Base-by-base conservation (phyloP, 768 basidiomycete genomes). In the Phylloporus arenicola region DNA sequence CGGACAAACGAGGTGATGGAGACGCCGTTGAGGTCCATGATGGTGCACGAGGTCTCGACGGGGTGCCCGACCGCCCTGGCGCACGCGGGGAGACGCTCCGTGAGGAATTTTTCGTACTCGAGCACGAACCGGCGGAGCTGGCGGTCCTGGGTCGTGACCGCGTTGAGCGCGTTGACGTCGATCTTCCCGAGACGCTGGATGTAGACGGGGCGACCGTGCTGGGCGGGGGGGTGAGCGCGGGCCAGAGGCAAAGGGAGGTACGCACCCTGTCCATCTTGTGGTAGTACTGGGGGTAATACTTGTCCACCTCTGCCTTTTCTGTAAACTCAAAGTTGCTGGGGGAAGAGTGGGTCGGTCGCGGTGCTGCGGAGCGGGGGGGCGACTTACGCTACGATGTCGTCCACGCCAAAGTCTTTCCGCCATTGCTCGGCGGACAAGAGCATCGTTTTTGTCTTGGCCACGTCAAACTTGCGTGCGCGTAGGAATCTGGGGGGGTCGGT, bases 181-280 rank as follows among this genome's bases (percentile, higher is more conserved):
- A 98, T 81, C 59, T 84, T 82, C 56, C 93, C 93, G 37, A 98
- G 83, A 25, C 83, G 84, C 69, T 99, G 92, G 63, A 99, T 82
- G 78, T 97, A 99, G 60, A 99, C 70, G 9, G 96, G 96, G 51
- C 94, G 84, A 17, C 95, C 95, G 58, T 96, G 93, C 90, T 93
- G 61, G 10, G 2, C 3, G 16, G 6, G 16, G 6, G 27, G 27
- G 4, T 19, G 33, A 22, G 17, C 31, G 13, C 16, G 17, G 17
- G 17, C 2, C 19, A 20, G 13, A 19, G 16, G 20, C 11, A 22
- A 9, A 19, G 5, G 42, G 43, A 0, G 20, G 27, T 3, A 9
- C 27, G 34, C 48, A 92, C 92, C 77, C 86, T 92, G 77, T 98
- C 95, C 57, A 76, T 87, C 74, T 91, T 94, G 75, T 98, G 95